phyloP scores from a whole-genome alignment of 2,329 filamentous ascomycete species.

The Emydomyces testavorans region DNA sequence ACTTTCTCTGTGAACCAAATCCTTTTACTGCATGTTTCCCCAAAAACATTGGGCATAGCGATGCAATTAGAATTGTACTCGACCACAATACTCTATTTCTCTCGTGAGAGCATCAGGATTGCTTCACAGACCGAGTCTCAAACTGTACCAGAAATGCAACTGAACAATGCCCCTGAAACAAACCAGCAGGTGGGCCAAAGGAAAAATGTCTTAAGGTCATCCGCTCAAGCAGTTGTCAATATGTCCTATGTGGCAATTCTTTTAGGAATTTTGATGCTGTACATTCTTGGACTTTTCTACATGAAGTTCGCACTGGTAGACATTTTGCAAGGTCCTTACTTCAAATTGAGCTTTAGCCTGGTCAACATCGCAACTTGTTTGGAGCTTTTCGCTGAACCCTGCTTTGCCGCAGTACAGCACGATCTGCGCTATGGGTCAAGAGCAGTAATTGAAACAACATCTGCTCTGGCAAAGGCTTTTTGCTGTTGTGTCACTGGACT shows the following conservation, averaged over 20 bases:
- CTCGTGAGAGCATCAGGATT: conserved; percentile 80
- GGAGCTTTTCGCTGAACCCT: conserved; percentile 76
- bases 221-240: conserved; percentile 69
- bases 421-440: conserved; percentile 68
- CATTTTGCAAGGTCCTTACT: conserved; percentile 49
- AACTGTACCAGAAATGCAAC: conserved; percentile 27
- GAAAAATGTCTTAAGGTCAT: conserved; percentile 20
- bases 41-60: conserved; percentile 69
- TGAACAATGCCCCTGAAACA: conserved; percentile 10
- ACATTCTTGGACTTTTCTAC: conserved; percentile 57
- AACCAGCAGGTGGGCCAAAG: conserved; percentile 19
- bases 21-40: conserved; percentile 76
- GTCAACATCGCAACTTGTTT: conserved; percentile 50
- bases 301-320: conserved; percentile 43
- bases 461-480: conserved; percentile 65
- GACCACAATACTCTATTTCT: conserved; percentile 86
- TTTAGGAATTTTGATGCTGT: conserved; percentile 55
- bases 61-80: conserved; percentile 89
- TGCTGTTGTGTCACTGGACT: conserved; percentile 61
- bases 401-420: conserved; percentile 77
- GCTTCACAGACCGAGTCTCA: conserved; percentile 64
- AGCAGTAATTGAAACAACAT: conserved; percentile 69
- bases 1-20: conserved; percentile 90
- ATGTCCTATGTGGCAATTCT: conserved; percentile 67
- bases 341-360: conserved; percentile 45